Conservation (phyloP, 1,284 basidiomycete species). For the Omphalotus olearius region DNA sequence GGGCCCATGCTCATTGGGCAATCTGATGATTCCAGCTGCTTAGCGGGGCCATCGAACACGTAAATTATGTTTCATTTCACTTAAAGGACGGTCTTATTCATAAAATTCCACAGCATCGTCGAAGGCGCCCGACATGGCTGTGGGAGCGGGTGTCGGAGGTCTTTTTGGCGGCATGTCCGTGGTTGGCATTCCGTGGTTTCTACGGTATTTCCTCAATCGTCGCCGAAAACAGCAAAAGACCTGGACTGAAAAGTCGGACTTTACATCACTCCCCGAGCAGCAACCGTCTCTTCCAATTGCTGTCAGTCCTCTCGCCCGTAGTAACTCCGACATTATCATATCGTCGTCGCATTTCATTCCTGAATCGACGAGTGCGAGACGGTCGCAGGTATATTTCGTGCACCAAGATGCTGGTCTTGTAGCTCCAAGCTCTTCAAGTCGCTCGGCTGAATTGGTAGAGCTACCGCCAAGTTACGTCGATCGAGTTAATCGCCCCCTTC, state of each 20-base stretch:
- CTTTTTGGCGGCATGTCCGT: conserved; percentile 8
- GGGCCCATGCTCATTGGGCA: conserved; percentile 45
- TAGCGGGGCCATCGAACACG: conserved; percentile 27
- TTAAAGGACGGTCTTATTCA: neutral
- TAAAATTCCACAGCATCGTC: neutral
- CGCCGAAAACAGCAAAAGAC: neutral
- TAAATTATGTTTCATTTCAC: conserved; percentile 11
- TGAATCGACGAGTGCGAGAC: neutral
- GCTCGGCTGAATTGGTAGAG: neutral
- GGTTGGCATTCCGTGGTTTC: neutral
- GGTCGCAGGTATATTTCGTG: neutral
- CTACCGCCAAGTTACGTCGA: conserved; percentile 2
- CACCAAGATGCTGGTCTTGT: neutral
- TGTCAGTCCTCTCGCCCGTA: neutral
- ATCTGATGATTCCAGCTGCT: conserved; percentile 32
- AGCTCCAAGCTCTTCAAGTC: neutral
- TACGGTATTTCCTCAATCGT: neutral
- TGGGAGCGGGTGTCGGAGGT: conserved; percentile 6
- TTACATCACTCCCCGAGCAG: neutral
- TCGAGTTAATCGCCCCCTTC: neutral
- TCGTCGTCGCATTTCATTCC: neutral
- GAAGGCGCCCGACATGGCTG: conserved; percentile 6
- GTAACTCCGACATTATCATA: neutral
- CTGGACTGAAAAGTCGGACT: neutral
- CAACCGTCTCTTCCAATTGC: neutral